Conservation (phyloP, 2,329 filamentous ascomycete species). For the Scedosporium aurantiacum region DNA sequence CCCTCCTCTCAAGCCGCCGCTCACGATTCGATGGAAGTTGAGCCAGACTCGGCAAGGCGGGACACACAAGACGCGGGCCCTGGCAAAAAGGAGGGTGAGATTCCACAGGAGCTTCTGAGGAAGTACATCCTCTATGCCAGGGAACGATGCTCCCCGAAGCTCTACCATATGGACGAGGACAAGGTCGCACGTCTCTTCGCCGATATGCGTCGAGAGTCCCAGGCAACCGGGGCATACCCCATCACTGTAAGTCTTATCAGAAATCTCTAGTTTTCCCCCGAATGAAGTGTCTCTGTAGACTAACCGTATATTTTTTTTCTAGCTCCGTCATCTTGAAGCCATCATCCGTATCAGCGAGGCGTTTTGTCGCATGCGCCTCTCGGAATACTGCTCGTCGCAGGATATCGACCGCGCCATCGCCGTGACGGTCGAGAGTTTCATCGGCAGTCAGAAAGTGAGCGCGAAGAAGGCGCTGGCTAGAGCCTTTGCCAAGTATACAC, state of each 20-base stretch:
- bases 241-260: slow-evolving; percentile 64
- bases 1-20: slow-evolving; percentile 38
- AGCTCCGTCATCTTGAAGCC: slow-evolving; percentile 86
- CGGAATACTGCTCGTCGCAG: slow-evolving; percentile 78
- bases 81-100: slow-evolving; percentile 49
- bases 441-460: slow-evolving; percentile 91
- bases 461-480: slow-evolving; percentile 92
- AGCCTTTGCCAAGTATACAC: slow-evolving; percentile 90
- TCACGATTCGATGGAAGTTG: slow-evolving; percentile 34
- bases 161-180: slow-evolving; percentile 96
- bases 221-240: slow-evolving; percentile 91
- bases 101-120: slow-evolving; percentile 78
- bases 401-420: slow-evolving; percentile 97
- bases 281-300: neutral
- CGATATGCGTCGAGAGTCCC: slow-evolving; percentile 86
- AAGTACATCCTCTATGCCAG: slow-evolving; percentile 97
- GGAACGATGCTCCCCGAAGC: slow-evolving; percentile 78
- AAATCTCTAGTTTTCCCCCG: no score
- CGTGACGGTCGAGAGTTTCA: slow-evolving; percentile 91
- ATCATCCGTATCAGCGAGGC: slow-evolving; percentile 96
- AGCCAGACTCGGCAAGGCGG: slow-evolving; percentile 10
- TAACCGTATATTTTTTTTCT: slow-evolving; percentile 71
- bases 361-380: slow-evolving; percentile 93
- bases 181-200: slow-evolving; percentile 90
- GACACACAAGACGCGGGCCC: slow-evolving; percentile 20